Conservation (phyloP, 2,329 filamentous ascomycete genomes). For the Talaromyces sp. region DNA sequence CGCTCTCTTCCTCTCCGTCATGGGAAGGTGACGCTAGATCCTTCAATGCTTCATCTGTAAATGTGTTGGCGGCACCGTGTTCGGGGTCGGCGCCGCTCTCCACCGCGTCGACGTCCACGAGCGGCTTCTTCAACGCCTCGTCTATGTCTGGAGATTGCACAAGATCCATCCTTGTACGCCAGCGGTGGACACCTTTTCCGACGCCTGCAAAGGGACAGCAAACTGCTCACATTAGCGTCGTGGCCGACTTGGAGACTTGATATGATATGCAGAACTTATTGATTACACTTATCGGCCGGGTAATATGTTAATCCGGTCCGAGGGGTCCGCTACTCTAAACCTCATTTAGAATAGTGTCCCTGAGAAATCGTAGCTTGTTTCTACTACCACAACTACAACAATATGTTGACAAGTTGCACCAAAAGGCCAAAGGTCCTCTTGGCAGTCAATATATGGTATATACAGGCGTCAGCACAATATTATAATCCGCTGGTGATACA, state of each 20-base stretch:
- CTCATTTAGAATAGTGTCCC: neutral
- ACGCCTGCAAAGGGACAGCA: constrained; percentile 24
- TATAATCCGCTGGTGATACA: no score
- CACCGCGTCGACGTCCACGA: constrained; percentile 33
- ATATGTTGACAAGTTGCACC: neutral
- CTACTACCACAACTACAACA: neutral
- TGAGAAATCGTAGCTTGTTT: neutral
- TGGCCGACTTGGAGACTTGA: constrained; percentile 20
- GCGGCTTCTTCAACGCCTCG: constrained; percentile 29
- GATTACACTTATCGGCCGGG: constrained; percentile 10
- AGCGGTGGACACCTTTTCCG: constrained; percentile 24
- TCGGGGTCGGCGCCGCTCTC: constrained; percentile 19
- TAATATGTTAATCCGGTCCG: constrained; percentile 1
- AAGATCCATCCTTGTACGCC: constrained; percentile 32
- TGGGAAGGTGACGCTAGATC: constrained; percentile 28
- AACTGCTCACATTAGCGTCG: constrained; percentile 26
- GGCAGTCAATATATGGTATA: no score
- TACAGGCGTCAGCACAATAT: no score
- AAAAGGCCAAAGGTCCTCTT: no score
- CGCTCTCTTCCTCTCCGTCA: constrained; percentile 33
- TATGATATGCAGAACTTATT: constrained; percentile 6
- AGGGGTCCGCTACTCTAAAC: neutral
- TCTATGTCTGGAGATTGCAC: constrained; percentile 31
- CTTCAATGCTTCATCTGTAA: constrained; percentile 22
- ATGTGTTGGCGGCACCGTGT: constrained; percentile 18